Evolutionary conservation across 345 rosid genomes (phyloP).

Genomic region (Pugionium dolabratum): DNA sequence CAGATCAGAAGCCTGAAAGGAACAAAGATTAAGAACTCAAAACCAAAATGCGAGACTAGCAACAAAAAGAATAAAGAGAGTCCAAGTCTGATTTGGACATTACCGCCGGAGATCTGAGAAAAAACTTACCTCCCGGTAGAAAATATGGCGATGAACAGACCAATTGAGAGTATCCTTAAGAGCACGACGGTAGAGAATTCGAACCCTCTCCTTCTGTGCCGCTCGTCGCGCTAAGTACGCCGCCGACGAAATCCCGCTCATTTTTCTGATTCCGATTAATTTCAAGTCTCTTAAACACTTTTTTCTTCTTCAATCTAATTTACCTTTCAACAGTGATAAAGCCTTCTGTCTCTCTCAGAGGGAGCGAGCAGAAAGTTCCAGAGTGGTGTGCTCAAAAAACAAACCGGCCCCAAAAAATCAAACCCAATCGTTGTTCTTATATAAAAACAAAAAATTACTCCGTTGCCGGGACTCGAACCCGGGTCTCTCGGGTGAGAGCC

Average conservation of each 20-base stretch:
- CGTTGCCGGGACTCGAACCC: slow-evolving; percentile 58
- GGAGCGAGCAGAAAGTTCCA: not conserved
- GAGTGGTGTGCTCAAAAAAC: no score
- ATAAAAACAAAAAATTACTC: not conserved
- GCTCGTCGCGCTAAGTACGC: slow-evolving; percentile 82
- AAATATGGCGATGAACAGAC: slow-evolving; percentile 97
- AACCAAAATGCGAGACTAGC: slow-evolving; percentile 20
- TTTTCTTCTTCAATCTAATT: slow-evolving; percentile 6
- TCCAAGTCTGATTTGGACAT: not conserved
- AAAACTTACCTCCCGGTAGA: slow-evolving; percentile 66
- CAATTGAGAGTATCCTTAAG: slow-evolving; percentile 92
- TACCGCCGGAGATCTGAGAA: slow-evolving; percentile 26
- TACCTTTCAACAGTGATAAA: not conserved
- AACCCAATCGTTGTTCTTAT: no score
- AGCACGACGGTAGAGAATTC: slow-evolving; percentile 94
- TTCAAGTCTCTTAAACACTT: slow-evolving; percentile 21
- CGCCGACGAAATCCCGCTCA: slow-evolving; percentile 67
- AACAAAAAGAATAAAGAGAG: not conserved
- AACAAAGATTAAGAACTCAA: not conserved
- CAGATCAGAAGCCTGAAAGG: slow-evolving; percentile 65
- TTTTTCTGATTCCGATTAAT: slow-evolving; percentile 39
- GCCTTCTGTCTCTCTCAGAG: not conserved
- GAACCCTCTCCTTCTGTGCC: slow-evolving; percentile 85
- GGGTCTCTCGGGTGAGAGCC: slow-evolving; percentile 79
- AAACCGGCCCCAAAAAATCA: no score